Conservation (phyloP, 2,329 filamentous ascomycete genomes). For the Sclerotinia nivalis region DNA sequence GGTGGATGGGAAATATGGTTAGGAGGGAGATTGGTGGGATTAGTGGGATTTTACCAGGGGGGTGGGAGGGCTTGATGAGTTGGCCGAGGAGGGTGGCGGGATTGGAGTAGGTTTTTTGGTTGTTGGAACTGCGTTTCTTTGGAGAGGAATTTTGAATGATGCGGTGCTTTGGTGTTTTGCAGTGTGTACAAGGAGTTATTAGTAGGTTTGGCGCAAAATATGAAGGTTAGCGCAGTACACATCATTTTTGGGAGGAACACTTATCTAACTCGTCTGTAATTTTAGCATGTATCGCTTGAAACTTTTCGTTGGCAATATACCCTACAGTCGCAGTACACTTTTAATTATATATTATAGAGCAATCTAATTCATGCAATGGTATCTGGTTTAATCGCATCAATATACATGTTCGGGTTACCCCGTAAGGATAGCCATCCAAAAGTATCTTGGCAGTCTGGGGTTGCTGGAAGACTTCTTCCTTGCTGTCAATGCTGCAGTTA, state of each 20-base stretch:
- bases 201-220: not conserved
- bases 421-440: not conserved
- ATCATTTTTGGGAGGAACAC: not conserved
- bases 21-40: constrained; percentile 18
- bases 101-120: not conserved
- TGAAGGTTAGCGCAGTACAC: not conserved
- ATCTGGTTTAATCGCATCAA: not conserved
- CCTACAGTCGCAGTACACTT: not conserved
- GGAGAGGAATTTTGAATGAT: not conserved
- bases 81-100: constrained; percentile 18
- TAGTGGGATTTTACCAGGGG: not conserved
- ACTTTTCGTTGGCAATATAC: not conserved
- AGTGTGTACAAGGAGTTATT: not conserved
- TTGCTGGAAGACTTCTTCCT: too few relatives aligned
- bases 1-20: constrained; percentile 19
- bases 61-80: constrained; percentile 10
- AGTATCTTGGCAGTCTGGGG: too few relatives aligned
- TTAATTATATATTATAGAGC: not conserved
- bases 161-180: not conserved
- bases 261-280: not conserved
- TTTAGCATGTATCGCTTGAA: not conserved
- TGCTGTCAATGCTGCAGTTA: too few relatives aligned
- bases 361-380: not conserved
- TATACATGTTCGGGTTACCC: not conserved
- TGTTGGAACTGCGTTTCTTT: not conserved